A percentile compares a stretch with the other conserved stretches of the same genome.
These are phyloP conservation scores for Aspergillus nomiae DNA, from an alignment of 2,329 filamentous ascomycete species.

Conservation along the genomic window DNA sequence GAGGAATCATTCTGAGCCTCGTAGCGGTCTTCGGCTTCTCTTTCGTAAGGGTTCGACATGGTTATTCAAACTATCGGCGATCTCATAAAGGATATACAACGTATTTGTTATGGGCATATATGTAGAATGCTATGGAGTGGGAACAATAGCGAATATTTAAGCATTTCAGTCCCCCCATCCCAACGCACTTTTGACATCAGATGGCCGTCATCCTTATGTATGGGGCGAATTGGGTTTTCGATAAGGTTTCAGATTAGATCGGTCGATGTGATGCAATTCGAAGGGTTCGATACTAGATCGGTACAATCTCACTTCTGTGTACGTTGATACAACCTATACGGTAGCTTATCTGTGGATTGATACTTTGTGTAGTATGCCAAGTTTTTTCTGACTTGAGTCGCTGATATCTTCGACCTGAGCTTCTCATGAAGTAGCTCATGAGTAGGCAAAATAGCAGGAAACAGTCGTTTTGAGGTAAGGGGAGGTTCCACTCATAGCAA, in stretches of 20 bases:
- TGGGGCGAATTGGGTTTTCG: not conserved
- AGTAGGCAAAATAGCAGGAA: not conserved
- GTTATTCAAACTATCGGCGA: not conserved
- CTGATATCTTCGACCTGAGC: not conserved
- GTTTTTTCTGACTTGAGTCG: not conserved
- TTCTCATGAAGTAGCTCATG: not conserved
- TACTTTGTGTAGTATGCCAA: not conserved
- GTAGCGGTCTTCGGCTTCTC: conserved; percentile 32
- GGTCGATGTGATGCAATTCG: not conserved
- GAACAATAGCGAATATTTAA: not conserved
- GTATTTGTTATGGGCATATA: too few species aligned
- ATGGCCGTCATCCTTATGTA: not conserved
- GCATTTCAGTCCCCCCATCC: not conserved
- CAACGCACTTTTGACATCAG: not conserved
- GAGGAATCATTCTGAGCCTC: conserved; percentile 31
- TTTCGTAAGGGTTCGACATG: conserved; percentile 27
- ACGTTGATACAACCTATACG: not conserved
- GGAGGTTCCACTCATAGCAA: not conserved
- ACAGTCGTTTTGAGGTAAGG: not conserved
- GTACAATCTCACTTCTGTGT: not conserved
- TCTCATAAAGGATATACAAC: too few species aligned
- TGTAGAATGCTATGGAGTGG: not conserved
- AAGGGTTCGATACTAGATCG: not conserved
- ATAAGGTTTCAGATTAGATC: not conserved
- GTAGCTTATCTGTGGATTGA: not conserved